phyloP scores from a whole-genome alignment of 2,329 filamentous ascomycete species.

The Ophiostoma ips region DNA sequence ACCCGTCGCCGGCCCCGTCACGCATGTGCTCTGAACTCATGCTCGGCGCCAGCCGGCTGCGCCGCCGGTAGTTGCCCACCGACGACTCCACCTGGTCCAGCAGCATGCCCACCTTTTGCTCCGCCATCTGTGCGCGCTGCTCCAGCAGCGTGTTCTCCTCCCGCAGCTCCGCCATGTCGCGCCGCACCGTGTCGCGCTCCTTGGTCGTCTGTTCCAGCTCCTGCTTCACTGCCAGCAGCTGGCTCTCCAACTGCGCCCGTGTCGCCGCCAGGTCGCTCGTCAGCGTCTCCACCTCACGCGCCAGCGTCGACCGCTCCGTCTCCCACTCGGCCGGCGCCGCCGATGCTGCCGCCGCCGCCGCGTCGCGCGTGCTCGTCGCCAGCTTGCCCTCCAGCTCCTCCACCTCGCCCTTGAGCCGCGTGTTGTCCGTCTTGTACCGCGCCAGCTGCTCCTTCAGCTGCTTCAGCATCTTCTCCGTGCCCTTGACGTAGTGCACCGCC shows the following conservation, averaged over 20 bases:
- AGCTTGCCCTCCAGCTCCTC: constrained; percentile 45
- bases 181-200: constrained; percentile 43
- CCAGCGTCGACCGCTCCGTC: constrained; percentile 52
- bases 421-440: constrained; percentile 79
- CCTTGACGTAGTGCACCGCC: constrained; percentile 94
- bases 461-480: constrained; percentile 97
- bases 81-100: constrained; percentile 89
- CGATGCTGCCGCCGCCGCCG: constrained; percentile 9
- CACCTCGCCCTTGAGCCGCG: constrained; percentile 70
- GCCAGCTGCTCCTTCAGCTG: constrained; percentile 96
- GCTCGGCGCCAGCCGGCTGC: constrained; percentile 43
- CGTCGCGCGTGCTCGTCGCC: constrained; percentile 25
- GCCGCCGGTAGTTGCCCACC: constrained; percentile 87
- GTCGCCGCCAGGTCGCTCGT: constrained; percentile 56
- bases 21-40: constrained; percentile 35
- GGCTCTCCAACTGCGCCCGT: constrained; percentile 53
- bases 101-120: constrained; percentile 82
- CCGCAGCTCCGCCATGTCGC: constrained; percentile 68
- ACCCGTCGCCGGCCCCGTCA: constrained; percentile 16
- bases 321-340: constrained; percentile 50
- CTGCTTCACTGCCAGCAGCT: constrained; percentile 53
- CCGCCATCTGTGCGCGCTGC: constrained; percentile 72
- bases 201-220: constrained; percentile 52
- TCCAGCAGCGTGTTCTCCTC: constrained; percentile 72
- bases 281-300: constrained; percentile 52